Base-by-base conservation (phyloP, 1,284 basidiomycete species). In the Quambalaria eucalypti region DNA sequence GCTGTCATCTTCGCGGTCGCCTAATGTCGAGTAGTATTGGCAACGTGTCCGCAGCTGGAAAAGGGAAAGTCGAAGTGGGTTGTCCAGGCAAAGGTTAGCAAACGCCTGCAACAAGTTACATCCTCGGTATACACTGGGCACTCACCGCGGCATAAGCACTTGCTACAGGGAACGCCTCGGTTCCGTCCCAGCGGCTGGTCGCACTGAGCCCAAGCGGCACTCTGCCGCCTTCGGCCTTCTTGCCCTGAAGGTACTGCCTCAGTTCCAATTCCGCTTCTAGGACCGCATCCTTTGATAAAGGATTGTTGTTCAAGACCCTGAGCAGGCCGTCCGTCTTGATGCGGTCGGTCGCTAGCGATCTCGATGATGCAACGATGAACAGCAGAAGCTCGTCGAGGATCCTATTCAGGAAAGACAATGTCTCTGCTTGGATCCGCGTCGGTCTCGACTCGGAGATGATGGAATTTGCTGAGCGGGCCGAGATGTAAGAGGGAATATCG, bases 311-410 rank as follows among this genome's bases (percentile, higher is more conserved):
- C 38, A 71, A 51, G n/a, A 68, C 61, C 36, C 52, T 60, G 31
- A 71, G 63, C 39, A 71, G 56, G 26, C 69, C 69, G 21, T 71
- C 66, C 2, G 65, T 57, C 57, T 71, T 71, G 60, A 71, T 71
- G 38, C 69, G 63, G 33, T 71, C 64, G n/a, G 69, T 68, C 16
- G 67, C 62, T 5, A 71, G 48, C 44, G 60, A 64, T 36, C 54
- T 59, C 28, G 69, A 64, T n/a, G 69, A 69, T 44, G 53, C 55
- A 36, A 71, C 55, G 26, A 71, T 61, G 39, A 58, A 29, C 39
- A 68, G 60, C 2, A 71, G 64, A 14, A 71, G 52, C 40, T 71
- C 69, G 46, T 71, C 69, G 51, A 71, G 66, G 19, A 69, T 53
- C 21, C 52, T 55, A 42, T 71, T 71, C 14, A 71, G 44, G 31